Conservation (phyloP, 164 flowering plant species). For the Chloranthus sessilifolius region DNA sequence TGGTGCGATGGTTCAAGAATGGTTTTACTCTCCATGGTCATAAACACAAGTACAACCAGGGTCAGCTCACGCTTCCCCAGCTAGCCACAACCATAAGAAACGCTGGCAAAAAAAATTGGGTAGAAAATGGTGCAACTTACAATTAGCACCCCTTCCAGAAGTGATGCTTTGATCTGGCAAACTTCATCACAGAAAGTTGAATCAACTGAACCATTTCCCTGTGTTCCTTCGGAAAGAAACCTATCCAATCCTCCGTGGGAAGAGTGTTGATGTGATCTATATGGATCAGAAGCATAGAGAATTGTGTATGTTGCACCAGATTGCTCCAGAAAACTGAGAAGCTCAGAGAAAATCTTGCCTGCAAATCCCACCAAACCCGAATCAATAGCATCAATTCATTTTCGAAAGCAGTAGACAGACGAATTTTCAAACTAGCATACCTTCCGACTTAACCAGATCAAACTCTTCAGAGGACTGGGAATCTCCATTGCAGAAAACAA, state of each 20-base stretch:
- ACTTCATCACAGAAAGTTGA: constrained; percentile 65
- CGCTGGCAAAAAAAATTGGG: background rate
- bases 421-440: constrained; percentile 30
- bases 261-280: constrained; percentile 33
- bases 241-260: constrained; percentile 43
- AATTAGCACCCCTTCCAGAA: constrained; percentile 73
- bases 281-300: constrained; percentile 81
- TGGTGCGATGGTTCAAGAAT: no score
- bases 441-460: constrained; percentile 41
- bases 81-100: constrained; percentile 1
- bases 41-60: no score
- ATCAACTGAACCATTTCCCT: constrained; percentile 40
- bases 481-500: constrained; percentile 54
- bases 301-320: constrained; percentile 57
- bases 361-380: constrained; percentile 23
- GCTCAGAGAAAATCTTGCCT: constrained; percentile 57
- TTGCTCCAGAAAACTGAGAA: constrained; percentile 58
- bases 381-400: background rate
- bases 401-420: no score
- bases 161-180: constrained; percentile 77
- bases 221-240: constrained; percentile 56
- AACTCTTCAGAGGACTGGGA: constrained; percentile 24
- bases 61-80: background rate
- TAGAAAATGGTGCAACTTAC: constrained; percentile 42
- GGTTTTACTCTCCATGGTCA: no score